Evolutionary conservation across 495 filamentous ascomycete species (phyloP).

Genomic region (Lindgomyces ingoldianus): DNA sequence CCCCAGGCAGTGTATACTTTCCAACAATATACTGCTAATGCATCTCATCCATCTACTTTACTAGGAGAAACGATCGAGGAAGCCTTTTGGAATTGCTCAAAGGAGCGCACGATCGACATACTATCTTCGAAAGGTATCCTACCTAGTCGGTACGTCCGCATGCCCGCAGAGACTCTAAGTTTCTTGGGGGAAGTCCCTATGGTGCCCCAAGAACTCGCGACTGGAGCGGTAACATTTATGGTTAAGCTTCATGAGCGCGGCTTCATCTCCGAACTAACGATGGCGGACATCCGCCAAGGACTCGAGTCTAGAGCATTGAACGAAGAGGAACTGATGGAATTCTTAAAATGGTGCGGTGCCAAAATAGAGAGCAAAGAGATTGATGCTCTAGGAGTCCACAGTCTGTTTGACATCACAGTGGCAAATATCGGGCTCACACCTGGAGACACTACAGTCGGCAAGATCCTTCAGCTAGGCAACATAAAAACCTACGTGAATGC

Average conservation of each 20-base stretch:
- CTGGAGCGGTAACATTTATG: conserved; percentile 67
- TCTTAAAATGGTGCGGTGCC: conserved; percentile 76
- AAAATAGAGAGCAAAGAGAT: conserved; percentile 68
- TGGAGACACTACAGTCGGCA: conserved; percentile 49
- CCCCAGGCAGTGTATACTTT: conserved; percentile 78
- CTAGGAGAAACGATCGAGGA: conserved; percentile 85
- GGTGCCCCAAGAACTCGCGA: conserved; percentile 71
- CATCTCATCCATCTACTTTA: conserved; percentile 81
- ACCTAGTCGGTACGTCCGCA: conserved; percentile 71
- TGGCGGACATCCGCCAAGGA: conserved; percentile 79
- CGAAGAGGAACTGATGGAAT: conserved; percentile 71
- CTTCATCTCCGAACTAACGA: conserved; percentile 78
- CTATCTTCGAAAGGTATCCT: conserved; percentile 84
- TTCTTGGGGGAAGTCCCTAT: conserved; percentile 92
- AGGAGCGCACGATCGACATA: conserved; percentile 76
- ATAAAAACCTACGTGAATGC: conserved; percentile 73
- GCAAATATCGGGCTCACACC: conserved; percentile 69
- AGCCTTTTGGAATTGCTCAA: conserved; percentile 91
- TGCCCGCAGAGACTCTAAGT: conserved; percentile 76
- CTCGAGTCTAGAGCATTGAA: conserved; percentile 74
- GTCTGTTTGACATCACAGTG: conserved; percentile 76
- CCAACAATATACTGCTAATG: conserved; percentile 77
- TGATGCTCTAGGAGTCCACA: conserved; percentile 60
- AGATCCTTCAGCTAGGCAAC: conserved; percentile 71
- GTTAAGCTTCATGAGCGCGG: conserved; percentile 75